Evolutionary conservation across 106 monocot genomes (phyloP).

Genomic region (Acanthochlamys bracteata): DNA sequence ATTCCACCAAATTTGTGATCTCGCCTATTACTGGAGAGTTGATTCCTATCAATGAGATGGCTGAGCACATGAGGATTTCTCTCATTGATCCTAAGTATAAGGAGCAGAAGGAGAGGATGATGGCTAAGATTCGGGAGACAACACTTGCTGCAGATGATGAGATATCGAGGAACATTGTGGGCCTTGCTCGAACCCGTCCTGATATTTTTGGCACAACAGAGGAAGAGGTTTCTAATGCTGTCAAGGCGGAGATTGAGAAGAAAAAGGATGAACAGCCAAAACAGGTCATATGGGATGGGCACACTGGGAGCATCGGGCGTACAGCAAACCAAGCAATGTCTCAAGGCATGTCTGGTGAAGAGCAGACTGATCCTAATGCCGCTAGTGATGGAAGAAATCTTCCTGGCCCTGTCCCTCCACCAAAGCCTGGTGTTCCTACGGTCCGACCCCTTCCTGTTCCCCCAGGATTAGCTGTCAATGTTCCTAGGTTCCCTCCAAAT

Average conservation of each 20-base stretch:
- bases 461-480: constrained; percentile 57
- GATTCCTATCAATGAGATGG: constrained; percentile 97
- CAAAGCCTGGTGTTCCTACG: constrained; percentile 47
- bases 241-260: constrained; percentile 97
- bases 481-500: constrained; percentile 55
- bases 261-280: constrained; percentile 96
- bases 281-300: constrained; percentile 98
- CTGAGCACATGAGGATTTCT: constrained; percentile 96
- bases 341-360: constrained; percentile 45
- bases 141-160: constrained; percentile 95
- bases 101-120: constrained; percentile 99
- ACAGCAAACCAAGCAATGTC: constrained; percentile 91
- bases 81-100: constrained; percentile 98
- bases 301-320: constrained; percentile 90
- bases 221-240: constrained; percentile 96
- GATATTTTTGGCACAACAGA: constrained; percentile 99
- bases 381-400: constrained; percentile 30
- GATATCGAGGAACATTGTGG: constrained; percentile 93
- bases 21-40: constrained; percentile 95
- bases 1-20: constrained; percentile 87
- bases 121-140: constrained; percentile 96
- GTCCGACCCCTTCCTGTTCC: constrained; percentile 91
- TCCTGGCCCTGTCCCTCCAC: constrained; percentile 77
- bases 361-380: constrained; percentile 29
- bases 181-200: constrained; percentile 86